Evolutionary conservation across 257 asterid genomes (phyloP).

Genomic region (Rubia yunnanensis): DNA sequence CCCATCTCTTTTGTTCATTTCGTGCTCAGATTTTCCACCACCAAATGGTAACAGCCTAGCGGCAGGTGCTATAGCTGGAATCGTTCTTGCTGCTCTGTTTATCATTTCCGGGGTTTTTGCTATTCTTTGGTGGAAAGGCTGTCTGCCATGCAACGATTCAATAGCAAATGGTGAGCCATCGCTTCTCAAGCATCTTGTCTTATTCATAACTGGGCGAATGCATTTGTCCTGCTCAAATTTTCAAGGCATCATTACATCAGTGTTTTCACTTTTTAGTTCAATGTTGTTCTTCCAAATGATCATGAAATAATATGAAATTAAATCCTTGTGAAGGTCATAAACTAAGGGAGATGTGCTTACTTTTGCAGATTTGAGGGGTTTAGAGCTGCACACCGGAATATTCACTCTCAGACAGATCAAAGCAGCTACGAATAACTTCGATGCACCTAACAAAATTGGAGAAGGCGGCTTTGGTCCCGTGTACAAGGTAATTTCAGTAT

Average conservation of each 20-base stretch:
- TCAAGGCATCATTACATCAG: background rate
- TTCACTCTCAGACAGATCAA: slow-evolving; percentile 60
- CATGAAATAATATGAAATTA: background rate
- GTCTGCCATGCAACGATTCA: slow-evolving; percentile 21
- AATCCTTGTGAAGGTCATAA: background rate
- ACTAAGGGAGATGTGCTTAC: background rate
- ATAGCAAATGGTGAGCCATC: slow-evolving; percentile 28
- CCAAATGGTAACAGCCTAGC: slow-evolving; percentile 39
- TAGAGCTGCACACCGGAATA: slow-evolving; percentile 50
- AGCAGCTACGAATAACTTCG: slow-evolving; percentile 65
- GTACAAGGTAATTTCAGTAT: slow-evolving; percentile 43
- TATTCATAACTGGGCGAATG: background rate
- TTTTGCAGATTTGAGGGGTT: slow-evolving; percentile 13
- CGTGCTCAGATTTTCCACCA: slow-evolving; percentile 36
- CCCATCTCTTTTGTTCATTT: background rate
- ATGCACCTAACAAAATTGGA: slow-evolving; percentile 57
- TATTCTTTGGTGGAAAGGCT: slow-evolving; percentile 60
- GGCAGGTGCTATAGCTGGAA: slow-evolving; percentile 40
- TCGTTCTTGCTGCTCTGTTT: slow-evolving; percentile 34
- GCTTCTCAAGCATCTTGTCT: background rate
- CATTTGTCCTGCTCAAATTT: background rate
- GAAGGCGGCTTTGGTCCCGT: slow-evolving; percentile 86
- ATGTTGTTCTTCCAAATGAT: background rate
- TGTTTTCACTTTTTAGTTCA: background rate
- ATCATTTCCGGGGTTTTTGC: slow-evolving; percentile 22